Evolutionary conservation across 768 basidiomycete genomes (phyloP).

Genomic region (Clathrus columnatus): DNA sequence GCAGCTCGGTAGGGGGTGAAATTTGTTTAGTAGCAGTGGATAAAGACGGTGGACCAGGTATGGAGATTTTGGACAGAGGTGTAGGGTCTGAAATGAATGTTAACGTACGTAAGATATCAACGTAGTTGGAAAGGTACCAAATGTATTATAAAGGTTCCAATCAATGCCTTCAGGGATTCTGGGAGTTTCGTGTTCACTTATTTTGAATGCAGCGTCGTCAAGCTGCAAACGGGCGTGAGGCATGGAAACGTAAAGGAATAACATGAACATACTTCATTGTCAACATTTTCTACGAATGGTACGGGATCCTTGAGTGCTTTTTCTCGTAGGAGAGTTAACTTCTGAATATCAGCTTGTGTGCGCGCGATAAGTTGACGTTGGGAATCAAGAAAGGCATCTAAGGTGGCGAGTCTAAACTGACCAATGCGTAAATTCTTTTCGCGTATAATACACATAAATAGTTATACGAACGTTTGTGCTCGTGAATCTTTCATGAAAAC

Average conservation of each 20-base stretch:
- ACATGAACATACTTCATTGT: constrained; percentile 27
- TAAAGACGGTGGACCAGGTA: background rate
- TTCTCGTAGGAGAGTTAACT: constrained; percentile 38
- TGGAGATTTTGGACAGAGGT: constrained; percentile 26
- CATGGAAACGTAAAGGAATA: background rate
- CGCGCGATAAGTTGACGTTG: constrained; percentile 52
- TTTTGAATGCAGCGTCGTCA: constrained; percentile 22
- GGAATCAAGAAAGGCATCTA: constrained; percentile 16
- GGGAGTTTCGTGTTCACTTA: constrained; percentile 38
- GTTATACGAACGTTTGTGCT: constrained; percentile 8
- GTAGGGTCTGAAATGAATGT: constrained; percentile 38
- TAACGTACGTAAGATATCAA: background rate
- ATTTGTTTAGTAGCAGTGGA: constrained; percentile 1
- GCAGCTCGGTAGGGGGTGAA: constrained; percentile 17
- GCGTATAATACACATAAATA: background rate
- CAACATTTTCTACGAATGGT: constrained; percentile 24
- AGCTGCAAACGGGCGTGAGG: constrained; percentile 22
- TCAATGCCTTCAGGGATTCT: constrained; percentile 42
- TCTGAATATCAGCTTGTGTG: constrained; percentile 54
- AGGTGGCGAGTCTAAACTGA: constrained; percentile 9
- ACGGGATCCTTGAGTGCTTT: constrained; percentile 30
- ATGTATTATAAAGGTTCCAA: constrained; percentile 50
- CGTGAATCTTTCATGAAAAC: constrained; percentile 2
- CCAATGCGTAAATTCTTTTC: background rate
- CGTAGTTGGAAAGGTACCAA: constrained; percentile 37